A percentile compares a stretch with the other conserved stretches of the same genome.
phyloP scores from a whole-genome alignment of 2,329 filamentous ascomycete species.

The Huntiella bhutanensis region DNA sequence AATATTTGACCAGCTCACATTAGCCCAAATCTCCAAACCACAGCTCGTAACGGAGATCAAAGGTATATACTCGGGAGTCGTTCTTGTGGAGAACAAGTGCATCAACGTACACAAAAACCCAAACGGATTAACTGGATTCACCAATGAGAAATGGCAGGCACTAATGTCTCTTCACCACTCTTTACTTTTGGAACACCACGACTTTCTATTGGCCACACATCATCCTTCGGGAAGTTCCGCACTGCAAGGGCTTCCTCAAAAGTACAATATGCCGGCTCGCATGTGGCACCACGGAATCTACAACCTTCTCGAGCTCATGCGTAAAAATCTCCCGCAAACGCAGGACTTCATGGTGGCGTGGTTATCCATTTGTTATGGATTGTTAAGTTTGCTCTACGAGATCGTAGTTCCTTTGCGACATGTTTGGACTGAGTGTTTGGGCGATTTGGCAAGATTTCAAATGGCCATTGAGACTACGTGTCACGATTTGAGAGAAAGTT shows the following conservation, averaged over 20 bases:
- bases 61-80: conserved; percentile 62
- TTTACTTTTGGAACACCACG: conserved; percentile 62
- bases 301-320: conserved; percentile 58
- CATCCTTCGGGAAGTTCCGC: conserved; percentile 59
- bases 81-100: conserved; percentile 75
- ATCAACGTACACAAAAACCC: conserved; percentile 60
- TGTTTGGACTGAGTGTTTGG: conserved; percentile 86
- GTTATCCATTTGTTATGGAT: conserved; percentile 74
- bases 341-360: conserved; percentile 83
- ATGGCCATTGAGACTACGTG: conserved; percentile 88
- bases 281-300: conserved; percentile 95
- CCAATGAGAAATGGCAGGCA: conserved; percentile 62
- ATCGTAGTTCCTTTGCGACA: conserved; percentile 67
- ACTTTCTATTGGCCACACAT: conserved; percentile 73
- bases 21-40: neutral
- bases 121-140: conserved; percentile 23
- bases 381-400: conserved; percentile 75
- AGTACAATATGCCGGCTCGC: conserved; percentile 77
- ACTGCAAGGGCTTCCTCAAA: conserved; percentile 49
- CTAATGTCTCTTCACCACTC: conserved; percentile 68
- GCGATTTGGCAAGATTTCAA: conserved; percentile 62
- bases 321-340: conserved; percentile 54
- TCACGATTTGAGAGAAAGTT: conserved; percentile 54
- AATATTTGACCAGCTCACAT: too few relatives aligned
- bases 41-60: conserved; percentile 69